Base-by-base conservation (phyloP, 2,329 filamentous ascomycete genomes). In the Alternaria triticina region DNA sequence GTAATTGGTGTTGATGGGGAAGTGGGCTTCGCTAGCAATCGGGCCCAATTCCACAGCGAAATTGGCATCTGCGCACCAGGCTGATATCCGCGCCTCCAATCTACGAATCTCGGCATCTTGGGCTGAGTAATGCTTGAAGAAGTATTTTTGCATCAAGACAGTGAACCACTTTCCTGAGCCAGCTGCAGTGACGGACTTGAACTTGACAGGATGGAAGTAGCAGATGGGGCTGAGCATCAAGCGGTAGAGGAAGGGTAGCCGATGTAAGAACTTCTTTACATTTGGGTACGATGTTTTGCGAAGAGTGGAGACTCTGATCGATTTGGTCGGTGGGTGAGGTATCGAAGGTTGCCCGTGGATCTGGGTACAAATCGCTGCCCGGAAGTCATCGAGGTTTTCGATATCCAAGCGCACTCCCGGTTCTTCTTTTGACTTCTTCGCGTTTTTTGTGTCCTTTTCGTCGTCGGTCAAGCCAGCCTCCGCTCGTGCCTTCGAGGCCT, bases 21-120 rank as follows among this genome's bases (percentile, higher is more conserved):
- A 84, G 40, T 83, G 81, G 0, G 82, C 83, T 4, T 82, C 73
- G 22, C 81, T 83, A 5, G 77, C 75, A 25, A 87, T 80, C 15
- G 81, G 77, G n/a, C 74, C 78, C 0, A 86, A 70, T 51, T 85
- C 78, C 5, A 86, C 72, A n/a, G 82, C 82, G 66, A 87, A 86
- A 61, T 86, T 86, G 13, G 85, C 85, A 50, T 85, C 82, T 2
- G 82, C 76, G 13, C 86, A 81, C 84, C 85, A 87, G 6, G 78
- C 71, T 2, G 82, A 82, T 54, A 87, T 81, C 15, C 82, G 79
- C 5, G 76, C 73, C 70, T 85, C 82, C 0, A 87, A 78, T 25
- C 79, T 76, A 54, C 81, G 76, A 49, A 87, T 79, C 56, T 85
- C 82, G 4, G 76, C 73, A 57, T 83, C 81, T 45, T 80, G 74